Conservation (phyloP, 129 eudicot genomes). For the sunflower (Helianthus annuus) region DNA sequence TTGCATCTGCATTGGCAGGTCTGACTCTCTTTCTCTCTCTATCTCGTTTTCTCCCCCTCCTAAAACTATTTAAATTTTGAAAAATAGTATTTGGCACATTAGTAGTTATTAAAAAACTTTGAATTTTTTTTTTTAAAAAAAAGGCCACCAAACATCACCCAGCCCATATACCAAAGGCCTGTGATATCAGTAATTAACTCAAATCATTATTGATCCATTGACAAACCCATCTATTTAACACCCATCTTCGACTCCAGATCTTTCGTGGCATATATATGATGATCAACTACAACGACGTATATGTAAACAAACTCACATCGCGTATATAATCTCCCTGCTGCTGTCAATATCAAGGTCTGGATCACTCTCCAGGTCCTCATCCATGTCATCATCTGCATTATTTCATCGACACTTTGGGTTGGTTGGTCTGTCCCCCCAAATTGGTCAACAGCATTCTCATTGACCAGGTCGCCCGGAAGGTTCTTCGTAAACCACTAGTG, state of each 20-base stretch:
- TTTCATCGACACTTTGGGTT: conserved; percentile 74
- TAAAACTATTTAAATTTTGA: background rate
- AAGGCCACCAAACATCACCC: too few relatives aligned
- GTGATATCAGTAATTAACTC: too few relatives aligned
- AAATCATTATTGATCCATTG: too few relatives aligned
- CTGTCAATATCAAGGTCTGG: conserved; percentile 85
- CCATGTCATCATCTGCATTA: conserved; percentile 97
- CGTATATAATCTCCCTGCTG: conserved; percentile 44
- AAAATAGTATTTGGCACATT: background rate
- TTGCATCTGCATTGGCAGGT: conserved; percentile 69
- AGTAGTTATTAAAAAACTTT: too few relatives aligned
- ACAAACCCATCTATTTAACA: background rate
- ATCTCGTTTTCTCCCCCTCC: too few relatives aligned
- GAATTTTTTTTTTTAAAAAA: too few relatives aligned
- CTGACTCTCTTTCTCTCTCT: too few relatives aligned
- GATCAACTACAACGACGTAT: background rate
- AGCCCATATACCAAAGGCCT: too few relatives aligned
- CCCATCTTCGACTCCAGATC: conserved; percentile 14
- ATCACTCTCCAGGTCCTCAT: conserved; percentile 78
- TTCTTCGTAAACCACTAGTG: conserved; percentile 78
- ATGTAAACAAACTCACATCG: conserved; percentile 12
- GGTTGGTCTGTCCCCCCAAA: conserved; percentile 72
- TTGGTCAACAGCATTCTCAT: conserved; percentile 53
- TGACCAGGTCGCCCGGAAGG: conserved; percentile 70
- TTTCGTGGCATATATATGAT: conserved; percentile 3